These are phyloP conservation scores for Geranium rotundifolium DNA, from an alignment of 345 rosid species.

Conservation along the genomic window DNA sequence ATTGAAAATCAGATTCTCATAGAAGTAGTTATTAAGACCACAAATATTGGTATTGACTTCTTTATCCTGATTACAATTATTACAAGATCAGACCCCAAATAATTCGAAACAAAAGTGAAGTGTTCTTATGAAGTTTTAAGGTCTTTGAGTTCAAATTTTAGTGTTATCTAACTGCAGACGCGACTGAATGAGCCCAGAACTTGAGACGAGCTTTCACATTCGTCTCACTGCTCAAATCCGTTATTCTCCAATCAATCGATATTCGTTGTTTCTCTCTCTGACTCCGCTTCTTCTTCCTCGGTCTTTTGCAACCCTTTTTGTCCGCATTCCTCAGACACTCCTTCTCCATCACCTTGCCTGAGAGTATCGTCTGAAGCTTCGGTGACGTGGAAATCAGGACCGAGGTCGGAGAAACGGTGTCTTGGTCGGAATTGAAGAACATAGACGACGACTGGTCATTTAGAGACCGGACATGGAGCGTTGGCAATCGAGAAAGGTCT, in stretches of 20 bases:
- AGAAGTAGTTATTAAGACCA: too few relatives aligned
- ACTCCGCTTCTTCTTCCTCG: conserved; percentile 24
- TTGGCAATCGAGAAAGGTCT: too few relatives aligned
- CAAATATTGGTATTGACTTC: too few relatives aligned
- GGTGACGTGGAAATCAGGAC: conserved; percentile 15
- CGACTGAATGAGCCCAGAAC: conserved; percentile 64
- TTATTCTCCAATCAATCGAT: conserved; percentile 34
- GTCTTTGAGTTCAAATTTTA: too few relatives aligned
- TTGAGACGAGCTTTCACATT: conserved; percentile 46
- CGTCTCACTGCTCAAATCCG: conserved; percentile 25
- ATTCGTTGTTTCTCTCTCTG: conserved; percentile 17
- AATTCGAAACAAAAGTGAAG: too few relatives aligned
- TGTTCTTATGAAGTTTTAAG: too few relatives aligned
- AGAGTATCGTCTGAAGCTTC: conserved; percentile 21
- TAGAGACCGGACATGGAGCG: conserved; percentile 26
- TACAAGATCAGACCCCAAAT: too few relatives aligned
- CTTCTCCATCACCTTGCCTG: conserved; percentile 25
- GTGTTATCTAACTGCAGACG: conserved; percentile 44
- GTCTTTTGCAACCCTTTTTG: background rate
- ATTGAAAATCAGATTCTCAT: too few relatives aligned
- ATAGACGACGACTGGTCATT: conserved; percentile 39
- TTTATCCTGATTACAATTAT: too few relatives aligned
- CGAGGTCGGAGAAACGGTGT: conserved; percentile 31
- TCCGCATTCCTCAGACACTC: conserved; percentile 15
- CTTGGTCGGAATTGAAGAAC: conserved; percentile 16